A percentile compares a stretch with the other conserved stretches of the same genome.
Conservation (phyloP, 352 stramenopile species). For the Pythium utonaiense region DNA sequence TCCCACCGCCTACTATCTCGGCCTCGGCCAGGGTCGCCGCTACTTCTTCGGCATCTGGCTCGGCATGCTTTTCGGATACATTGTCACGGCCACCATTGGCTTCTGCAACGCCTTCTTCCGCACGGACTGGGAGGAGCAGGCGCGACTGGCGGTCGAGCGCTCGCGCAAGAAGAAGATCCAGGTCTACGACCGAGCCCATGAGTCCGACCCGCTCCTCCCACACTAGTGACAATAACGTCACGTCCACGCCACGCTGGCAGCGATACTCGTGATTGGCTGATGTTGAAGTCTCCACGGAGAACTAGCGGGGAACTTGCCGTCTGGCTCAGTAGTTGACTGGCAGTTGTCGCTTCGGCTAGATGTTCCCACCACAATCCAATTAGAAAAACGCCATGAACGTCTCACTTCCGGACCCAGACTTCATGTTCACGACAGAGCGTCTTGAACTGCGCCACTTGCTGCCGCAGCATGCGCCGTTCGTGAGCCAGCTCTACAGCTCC, state of each 20-base stretch:
- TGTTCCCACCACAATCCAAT: background rate
- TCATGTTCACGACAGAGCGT: conserved; percentile 10
- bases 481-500: conserved; percentile 21
- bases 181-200: conserved; percentile 1
- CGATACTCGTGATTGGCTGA: no score
- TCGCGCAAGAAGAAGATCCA: conserved; percentile 29
- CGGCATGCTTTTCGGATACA: conserved; percentile 68
- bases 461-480: conserved; percentile 14
- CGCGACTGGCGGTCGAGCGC: conserved; percentile 45
- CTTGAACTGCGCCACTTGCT: conserved; percentile 20
- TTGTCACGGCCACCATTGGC: conserved; percentile 66
- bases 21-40: conserved; percentile 28
- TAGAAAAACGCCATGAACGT: background rate
- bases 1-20: conserved; percentile 66
- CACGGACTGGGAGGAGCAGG: conserved; percentile 59
- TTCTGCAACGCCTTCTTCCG: conserved; percentile 53
- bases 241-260: no score
- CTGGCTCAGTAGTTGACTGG: background rate
- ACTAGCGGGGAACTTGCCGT: background rate
- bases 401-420: conserved; percentile 2
- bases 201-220: conserved; percentile 21
- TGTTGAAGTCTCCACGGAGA: background rate
- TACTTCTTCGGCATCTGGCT: conserved; percentile 72
- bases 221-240: background rate
- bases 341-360: background rate